Base-by-base conservation (phyloP, 2,329 filamentous ascomycete genomes). In the Pestalotiopsis sp. region DNA sequence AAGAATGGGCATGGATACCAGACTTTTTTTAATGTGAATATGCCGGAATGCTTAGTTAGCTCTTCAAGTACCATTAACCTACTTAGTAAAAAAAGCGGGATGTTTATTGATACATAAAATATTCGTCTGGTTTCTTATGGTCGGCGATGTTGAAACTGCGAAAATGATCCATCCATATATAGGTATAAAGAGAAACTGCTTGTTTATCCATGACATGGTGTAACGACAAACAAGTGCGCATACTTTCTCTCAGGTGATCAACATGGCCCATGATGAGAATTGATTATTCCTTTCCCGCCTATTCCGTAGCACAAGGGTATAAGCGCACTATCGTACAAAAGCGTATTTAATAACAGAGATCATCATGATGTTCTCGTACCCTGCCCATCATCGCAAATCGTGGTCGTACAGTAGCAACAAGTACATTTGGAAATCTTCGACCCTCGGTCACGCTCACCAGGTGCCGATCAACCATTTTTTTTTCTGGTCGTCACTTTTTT, bases 21-120 rank as follows among this genome's bases (percentile, higher is more conserved):
- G 61, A 64, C 61, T 39, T 62, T 23, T 23, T 52, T 64, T 52
- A 52, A 64, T 52, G 61, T 64, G 61, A 49, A 64, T 27, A 64
- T 27, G 61, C 39, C 25, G 61, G 61, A 36, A 62, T 62, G 59
- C 59, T 62, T 62, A 9, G 27, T 52, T 23, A 49, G 45, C 17
- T 20, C 45, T 17, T 52, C 20, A 17, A 52, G 45, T 52, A 52
- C 20, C 11, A 52, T 52, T 20, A 9, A 20, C 45, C 20, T 52
- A 52, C 45, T 52, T n/a, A 52, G 45, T 52, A 52, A 52, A 52
- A 52, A 6, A 17, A 52, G 17, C 9, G 14, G 45, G 17, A n/a
- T 52, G 17, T n/a, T 20, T 52, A 52, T 52, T 52, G 45, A 52
- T 52, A 52, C 11, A 52, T 52, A 20, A 20, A 36, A 36, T 36